These are phyloP conservation scores for Malus orientalis DNA, from an alignment of 306 rosid species.

Conservation along the genomic window DNA sequence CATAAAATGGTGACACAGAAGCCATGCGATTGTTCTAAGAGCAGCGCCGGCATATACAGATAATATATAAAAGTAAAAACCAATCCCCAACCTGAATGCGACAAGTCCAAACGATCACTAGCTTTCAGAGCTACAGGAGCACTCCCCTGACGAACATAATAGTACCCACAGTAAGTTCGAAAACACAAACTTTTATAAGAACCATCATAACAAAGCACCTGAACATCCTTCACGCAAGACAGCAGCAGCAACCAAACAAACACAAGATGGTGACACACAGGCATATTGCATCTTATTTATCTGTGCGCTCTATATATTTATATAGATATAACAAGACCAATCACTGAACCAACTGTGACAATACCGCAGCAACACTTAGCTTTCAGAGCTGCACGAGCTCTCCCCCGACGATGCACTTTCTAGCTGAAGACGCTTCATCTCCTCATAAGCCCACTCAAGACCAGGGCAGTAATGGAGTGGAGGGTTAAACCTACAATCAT, in stretches of 20 bases:
- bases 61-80: too few relatives aligned
- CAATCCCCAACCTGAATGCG: too few relatives aligned
- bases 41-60: too few relatives aligned
- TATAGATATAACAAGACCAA: not conserved
- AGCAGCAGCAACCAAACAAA: not conserved
- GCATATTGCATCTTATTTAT: not conserved
- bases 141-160: not conserved
- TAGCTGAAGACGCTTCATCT: slow-evolving; percentile 59
- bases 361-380: slow-evolving; percentile 16
- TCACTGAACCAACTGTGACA: not conserved
- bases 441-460: slow-evolving; percentile 99
- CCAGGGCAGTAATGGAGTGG: slow-evolving; percentile 92
- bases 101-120: not conserved
- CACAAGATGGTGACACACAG: not conserved
- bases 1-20: too few relatives aligned
- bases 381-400: slow-evolving; percentile 67
- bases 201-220: too few relatives aligned
- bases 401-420: slow-evolving; percentile 44
- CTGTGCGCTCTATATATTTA: not conserved
- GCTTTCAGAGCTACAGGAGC: not conserved
- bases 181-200: not conserved
- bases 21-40: too few relatives aligned
- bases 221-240: not conserved
- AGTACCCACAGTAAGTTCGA: not conserved
- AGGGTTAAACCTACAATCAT: slow-evolving; percentile 85